Evolutionary conservation across 169 alveolate species (phyloP).

Genomic region (Babesia bigemina): DNA sequence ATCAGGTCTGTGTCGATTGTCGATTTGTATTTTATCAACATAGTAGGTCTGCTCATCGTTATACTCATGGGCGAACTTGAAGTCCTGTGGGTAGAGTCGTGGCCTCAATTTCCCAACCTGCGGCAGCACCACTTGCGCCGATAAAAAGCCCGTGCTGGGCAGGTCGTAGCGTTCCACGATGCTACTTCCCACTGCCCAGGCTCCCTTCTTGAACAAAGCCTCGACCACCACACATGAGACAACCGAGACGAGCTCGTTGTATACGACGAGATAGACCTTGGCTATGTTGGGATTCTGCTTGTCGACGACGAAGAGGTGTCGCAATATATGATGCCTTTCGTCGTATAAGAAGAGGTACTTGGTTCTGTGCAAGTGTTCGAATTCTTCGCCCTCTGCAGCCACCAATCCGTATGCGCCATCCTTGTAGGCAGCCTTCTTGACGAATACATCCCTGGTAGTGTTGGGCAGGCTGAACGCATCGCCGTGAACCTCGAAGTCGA

Average conservation of each 20-base stretch:
- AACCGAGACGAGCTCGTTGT: conserved; percentile 1
- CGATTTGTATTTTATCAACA: background rate
- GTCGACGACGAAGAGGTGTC: conserved; percentile 7
- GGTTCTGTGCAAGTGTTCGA: conserved; percentile 3
- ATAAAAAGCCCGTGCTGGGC: conserved; percentile 6
- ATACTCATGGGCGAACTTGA: conserved; percentile 10
- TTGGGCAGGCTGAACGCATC: conserved; percentile 10
- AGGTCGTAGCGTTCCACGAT: conserved; percentile 20
- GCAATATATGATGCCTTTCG: conserved; percentile 3
- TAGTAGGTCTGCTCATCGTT: conserved; percentile 1
- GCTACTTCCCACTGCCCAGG: conserved; percentile 12
- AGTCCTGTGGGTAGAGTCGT: conserved; percentile 3
- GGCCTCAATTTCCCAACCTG: conserved; percentile 2
- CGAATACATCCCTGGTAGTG: background rate
- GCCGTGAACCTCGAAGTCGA: conserved; percentile 2
- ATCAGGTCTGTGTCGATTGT: too few relatives aligned
- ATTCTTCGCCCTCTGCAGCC: background rate
- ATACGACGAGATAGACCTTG: conserved; percentile 11
- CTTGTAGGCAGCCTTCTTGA: conserved; percentile 4
- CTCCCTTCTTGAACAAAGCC: background rate
- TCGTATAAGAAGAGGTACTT: conserved; percentile 3
- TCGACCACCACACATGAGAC: conserved; percentile 11
- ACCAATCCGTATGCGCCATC: background rate
- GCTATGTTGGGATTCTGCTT: conserved; percentile 7
- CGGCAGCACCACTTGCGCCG: conserved; percentile 13